Conservation (phyloP, 2,329 filamentous ascomycete genomes). For the Fusarium clavum region DNA sequence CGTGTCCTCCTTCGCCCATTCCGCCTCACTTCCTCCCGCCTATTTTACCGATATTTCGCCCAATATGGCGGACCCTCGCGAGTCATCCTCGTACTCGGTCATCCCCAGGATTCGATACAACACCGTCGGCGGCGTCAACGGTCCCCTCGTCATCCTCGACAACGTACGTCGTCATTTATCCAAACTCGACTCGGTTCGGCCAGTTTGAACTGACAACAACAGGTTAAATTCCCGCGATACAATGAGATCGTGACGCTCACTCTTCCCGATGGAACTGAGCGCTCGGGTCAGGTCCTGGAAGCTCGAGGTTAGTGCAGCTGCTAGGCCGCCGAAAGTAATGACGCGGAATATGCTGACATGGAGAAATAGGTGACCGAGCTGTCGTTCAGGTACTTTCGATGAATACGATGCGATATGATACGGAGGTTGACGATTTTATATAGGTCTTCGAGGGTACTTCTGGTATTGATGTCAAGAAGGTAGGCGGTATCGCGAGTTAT, state of each 20-base stretch:
- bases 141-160: conserved; percentile 95
- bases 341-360: conserved; percentile 38
- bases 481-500: conserved; percentile 52
- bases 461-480: conserved; percentile 99
- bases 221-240: conserved; percentile 98
- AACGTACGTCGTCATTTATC: conserved; percentile 68
- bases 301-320: conserved; percentile 78
- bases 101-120: conserved; percentile 86
- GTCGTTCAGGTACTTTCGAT: conserved; percentile 82
- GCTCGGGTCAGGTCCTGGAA: conserved; percentile 96
- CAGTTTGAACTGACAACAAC: conserved; percentile 45
- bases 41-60: conserved; percentile 42
- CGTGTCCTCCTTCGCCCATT: conserved; percentile 31
- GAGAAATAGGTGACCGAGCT: conserved; percentile 80
- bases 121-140: conserved; percentile 97
- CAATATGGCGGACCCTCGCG: conserved; percentile 67
- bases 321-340: conserved; percentile 7
- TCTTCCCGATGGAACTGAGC: conserved; percentile 91
- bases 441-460: conserved; percentile 97
- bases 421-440: conserved; percentile 42
- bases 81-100: conserved; percentile 70
- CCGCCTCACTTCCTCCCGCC: conserved; percentile 29
- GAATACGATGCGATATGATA: conserved; percentile 18
- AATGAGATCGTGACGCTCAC: conserved; percentile 98
- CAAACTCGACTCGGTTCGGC: conserved; percentile 2